These are phyloP conservation scores for Brassica incana DNA, from an alignment of 345 rosid genomes.

Conservation along the genomic window DNA sequence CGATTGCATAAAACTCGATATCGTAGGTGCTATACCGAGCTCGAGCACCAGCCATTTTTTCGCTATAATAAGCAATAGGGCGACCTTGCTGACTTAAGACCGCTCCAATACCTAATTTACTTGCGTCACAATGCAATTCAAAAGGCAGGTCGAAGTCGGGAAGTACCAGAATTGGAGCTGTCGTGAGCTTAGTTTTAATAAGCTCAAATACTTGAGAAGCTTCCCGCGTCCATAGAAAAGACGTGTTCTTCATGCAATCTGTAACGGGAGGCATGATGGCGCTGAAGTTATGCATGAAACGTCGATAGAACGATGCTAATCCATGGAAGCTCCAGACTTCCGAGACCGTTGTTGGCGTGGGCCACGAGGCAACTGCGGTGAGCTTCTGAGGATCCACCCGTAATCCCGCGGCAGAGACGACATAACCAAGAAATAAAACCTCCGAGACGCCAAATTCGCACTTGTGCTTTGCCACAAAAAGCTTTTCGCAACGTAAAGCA, in stretches of 20 bases:
- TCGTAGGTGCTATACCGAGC: too few species aligned
- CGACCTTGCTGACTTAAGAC: too few species aligned
- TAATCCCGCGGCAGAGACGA: background rate
- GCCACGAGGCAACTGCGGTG: background rate
- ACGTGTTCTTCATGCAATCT: background rate
- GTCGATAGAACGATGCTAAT: background rate
- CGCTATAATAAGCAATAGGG: too few species aligned
- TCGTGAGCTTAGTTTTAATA: too few species aligned
- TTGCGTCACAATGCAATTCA: too few species aligned
- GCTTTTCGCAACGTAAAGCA: background rate
- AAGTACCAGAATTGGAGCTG: too few species aligned
- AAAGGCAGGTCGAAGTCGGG: too few species aligned
- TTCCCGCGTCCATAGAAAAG: too few species aligned
- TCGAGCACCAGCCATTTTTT: too few species aligned
- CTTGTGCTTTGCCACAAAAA: background rate
- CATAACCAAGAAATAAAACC: background rate
- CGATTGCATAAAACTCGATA: too few species aligned
- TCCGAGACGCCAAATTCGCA: background rate
- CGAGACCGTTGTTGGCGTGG: background rate
- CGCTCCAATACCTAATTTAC: too few species aligned
- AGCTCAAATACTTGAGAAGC: too few species aligned
- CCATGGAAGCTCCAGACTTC: background rate
- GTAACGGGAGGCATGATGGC: background rate
- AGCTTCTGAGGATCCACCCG: background rate
- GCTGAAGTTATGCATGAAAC: background rate